phyloP scores from a whole-genome alignment of 176 grass and related monocot genomes.

The Luzula sylvatica region DNA sequence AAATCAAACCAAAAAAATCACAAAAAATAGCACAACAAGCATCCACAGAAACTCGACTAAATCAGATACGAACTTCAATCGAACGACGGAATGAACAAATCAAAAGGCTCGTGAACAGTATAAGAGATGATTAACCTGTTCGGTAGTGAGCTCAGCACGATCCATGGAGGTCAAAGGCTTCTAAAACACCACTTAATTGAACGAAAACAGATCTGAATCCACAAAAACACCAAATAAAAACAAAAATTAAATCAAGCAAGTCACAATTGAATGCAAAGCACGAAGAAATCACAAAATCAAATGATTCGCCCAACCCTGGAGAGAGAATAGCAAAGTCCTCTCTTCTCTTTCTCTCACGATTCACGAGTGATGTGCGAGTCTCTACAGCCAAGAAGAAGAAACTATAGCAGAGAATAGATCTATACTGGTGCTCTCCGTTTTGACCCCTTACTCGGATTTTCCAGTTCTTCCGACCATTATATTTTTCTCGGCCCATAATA shows the following conservation, averaged over 20 bases:
- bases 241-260: background rate
- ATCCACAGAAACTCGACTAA: background rate
- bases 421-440: too few species aligned
- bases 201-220: background rate
- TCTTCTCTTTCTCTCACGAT: too few species aligned
- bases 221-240: background rate
- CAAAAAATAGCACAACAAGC: background rate
- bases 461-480: too few species aligned
- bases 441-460: too few species aligned
- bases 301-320: too few species aligned
- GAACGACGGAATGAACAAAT: background rate
- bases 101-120: background rate
- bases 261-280: background rate
- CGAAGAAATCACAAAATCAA: too few species aligned
- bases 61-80: background rate
- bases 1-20: conserved; percentile 8
- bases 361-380: too few species aligned
- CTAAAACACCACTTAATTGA: conserved; percentile 22
- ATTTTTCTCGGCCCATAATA: too few species aligned
- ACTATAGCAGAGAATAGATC: too few species aligned
- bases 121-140: conserved; percentile 54
- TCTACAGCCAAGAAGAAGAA: too few species aligned
- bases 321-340: too few species aligned
- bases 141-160: conserved; percentile 73
- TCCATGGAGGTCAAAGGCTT: conserved; percentile 39